phyloP scores from a whole-genome alignment of 176 grass and related monocot species.

The Echinochloa phyllopogon region DNA sequence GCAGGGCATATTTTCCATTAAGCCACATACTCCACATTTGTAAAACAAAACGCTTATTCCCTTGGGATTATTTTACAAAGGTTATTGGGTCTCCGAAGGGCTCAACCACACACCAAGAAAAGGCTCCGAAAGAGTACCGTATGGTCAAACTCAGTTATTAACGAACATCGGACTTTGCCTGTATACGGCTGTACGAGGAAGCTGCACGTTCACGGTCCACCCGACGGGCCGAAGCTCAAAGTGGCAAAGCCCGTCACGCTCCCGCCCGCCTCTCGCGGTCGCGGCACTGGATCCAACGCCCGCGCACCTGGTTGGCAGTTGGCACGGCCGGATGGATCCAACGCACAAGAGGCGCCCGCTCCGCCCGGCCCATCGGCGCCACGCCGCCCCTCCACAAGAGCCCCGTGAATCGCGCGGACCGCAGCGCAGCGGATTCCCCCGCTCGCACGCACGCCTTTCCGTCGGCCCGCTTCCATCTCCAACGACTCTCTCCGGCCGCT shows the following conservation, averaged over 20 bases:
- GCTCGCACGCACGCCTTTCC: background rate
- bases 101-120: background rate
- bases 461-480: constrained; percentile 3
- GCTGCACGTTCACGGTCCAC: background rate
- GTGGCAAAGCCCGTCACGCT: background rate
- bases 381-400: background rate
- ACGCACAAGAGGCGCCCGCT: too few relatives aligned
- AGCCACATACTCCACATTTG: too few relatives aligned
- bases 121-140: background rate
- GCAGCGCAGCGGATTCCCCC: background rate
- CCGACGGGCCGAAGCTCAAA: background rate
- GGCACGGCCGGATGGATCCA: background rate
- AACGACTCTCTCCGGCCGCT: background rate
- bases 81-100: background rate
- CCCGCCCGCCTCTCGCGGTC: too few relatives aligned
- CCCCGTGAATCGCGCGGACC: constrained; percentile 49
- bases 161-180: background rate
- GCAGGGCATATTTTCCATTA: too few relatives aligned
- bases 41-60: background rate
- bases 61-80: background rate
- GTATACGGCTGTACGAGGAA: background rate
- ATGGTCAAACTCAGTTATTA: background rate
- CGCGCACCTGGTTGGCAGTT: background rate
- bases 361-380: background rate
- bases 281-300: background rate